phyloP scores from a whole-genome alignment of 768 basidiomycete genomes.

The Boletus rufocinnamomeus region DNA sequence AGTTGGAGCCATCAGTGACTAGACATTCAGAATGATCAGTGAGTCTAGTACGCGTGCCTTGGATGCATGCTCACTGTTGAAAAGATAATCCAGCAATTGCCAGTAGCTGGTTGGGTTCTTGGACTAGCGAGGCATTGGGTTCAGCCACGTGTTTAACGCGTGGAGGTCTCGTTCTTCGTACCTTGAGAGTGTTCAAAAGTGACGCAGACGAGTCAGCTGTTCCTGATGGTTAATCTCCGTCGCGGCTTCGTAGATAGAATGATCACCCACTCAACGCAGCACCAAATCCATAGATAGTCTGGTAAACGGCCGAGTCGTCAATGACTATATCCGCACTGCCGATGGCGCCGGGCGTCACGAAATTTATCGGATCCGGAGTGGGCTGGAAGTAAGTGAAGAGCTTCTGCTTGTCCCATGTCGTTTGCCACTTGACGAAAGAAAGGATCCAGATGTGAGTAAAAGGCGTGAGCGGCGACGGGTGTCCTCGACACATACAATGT shows the following conservation, averaged over 20 bases:
- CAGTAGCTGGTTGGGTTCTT: conserved; percentile 59
- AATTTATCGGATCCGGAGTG: conserved; percentile 33
- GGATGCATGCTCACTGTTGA: conserved; percentile 37
- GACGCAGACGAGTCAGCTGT: conserved; percentile 73
- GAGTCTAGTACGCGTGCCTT: background rate
- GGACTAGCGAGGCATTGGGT: conserved; percentile 35
- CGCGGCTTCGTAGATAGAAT: background rate
- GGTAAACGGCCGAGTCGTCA: conserved; percentile 54
- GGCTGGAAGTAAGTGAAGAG: conserved; percentile 36
- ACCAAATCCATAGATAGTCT: conserved; percentile 68
- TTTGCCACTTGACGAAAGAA: conserved; percentile 52
- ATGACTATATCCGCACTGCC: conserved; percentile 65
- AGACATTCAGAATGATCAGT: background rate
- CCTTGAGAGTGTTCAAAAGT: conserved; percentile 66
- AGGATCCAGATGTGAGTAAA: conserved; percentile 2
- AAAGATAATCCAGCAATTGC: conserved; percentile 58
- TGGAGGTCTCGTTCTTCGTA: conserved; percentile 18
- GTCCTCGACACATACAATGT: conserved; percentile 42
- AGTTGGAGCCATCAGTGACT: conserved; percentile 59
- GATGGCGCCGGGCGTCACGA: conserved; percentile 48
- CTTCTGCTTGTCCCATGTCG: conserved; percentile 37
- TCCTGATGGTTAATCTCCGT: conserved; percentile 3
- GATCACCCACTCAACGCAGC: conserved; percentile 55
- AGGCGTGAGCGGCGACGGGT: background rate
- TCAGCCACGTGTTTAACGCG: conserved; percentile 2